A percentile compares a stretch with the other conserved stretches of the same genome.
Conservation (phyloP, 805 yeast genomes). For the Spathaspora sp. region DNA sequence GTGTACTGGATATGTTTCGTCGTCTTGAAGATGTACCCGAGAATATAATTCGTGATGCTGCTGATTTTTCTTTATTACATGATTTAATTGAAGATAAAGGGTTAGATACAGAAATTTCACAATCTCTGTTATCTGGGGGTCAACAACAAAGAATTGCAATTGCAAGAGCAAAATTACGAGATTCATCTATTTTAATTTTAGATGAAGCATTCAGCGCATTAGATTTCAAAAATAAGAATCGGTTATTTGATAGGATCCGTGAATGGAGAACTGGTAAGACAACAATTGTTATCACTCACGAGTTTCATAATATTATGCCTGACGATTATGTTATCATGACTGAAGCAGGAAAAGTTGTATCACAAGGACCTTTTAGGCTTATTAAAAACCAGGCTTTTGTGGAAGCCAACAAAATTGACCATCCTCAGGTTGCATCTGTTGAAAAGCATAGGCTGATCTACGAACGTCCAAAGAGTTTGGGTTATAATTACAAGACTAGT, state of each 20-base stretch:
- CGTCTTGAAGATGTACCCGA: constrained; percentile 16
- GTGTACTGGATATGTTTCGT: constrained; percentile 25
- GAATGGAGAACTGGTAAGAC: constrained; percentile 65
- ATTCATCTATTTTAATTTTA: constrained; percentile 71
- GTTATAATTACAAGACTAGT: constrained; percentile 15
- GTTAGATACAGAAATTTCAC: constrained; percentile 47
- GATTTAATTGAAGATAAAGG: constrained; percentile 50
- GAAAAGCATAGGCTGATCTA: background rate
- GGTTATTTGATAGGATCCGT: constrained; percentile 49
- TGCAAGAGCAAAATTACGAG: constrained; percentile 75
- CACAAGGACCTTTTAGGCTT: constrained; percentile 12
- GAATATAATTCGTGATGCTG: constrained; percentile 35
- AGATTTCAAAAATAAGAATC: constrained; percentile 48
- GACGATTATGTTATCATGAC: constrained; percentile 60
- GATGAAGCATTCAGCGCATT: constrained; percentile 89
- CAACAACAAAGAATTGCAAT: constrained; percentile 81
- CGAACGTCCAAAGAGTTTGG: constrained; percentile 2
- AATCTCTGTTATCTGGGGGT: constrained; percentile 73
- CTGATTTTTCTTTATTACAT: constrained; percentile 49
- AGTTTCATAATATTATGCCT: constrained; percentile 50
- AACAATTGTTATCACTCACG: constrained; percentile 82
- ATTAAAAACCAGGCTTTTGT: constrained; percentile 7
- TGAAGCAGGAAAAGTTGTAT: constrained; percentile 51
- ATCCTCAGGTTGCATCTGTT: background rate
- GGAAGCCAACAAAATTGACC: background rate